Evolutionary conservation across 1,284 basidiomycete species (phyloP).

Genomic region (Cerrena zonata): DNA sequence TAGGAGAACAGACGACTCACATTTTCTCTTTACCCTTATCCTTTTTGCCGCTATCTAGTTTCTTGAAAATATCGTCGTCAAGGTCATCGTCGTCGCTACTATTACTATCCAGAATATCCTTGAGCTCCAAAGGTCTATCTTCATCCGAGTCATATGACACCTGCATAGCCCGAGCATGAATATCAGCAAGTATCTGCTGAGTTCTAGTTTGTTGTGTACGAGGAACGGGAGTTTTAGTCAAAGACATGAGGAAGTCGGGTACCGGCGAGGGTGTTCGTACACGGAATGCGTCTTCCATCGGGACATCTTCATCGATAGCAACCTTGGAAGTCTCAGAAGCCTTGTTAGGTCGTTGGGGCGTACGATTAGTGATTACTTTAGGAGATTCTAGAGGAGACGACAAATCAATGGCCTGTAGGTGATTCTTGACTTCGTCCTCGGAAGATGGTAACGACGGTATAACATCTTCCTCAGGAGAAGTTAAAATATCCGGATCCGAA

Average conservation of each 20-base stretch:
- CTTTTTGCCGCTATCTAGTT: too few species aligned
- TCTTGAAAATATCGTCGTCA: slow-evolving; percentile 1
- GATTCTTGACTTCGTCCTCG: background rate
- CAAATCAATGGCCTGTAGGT: background rate
- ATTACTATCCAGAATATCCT: slow-evolving; percentile 35
- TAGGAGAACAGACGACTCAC: background rate
- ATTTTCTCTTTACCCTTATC: slow-evolving; percentile 3
- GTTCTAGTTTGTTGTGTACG: slow-evolving; percentile 47
- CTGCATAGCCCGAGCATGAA: slow-evolving; percentile 41
- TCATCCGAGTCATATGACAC: slow-evolving; percentile 34
- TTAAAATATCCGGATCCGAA: background rate
- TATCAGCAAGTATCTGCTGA: slow-evolving; percentile 52
- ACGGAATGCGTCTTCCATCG: background rate
- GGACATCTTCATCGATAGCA: background rate
- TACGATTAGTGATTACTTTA: background rate
- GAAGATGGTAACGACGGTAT: background rate
- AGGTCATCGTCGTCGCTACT: slow-evolving; percentile 44
- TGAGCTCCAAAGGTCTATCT: slow-evolving; percentile 14
- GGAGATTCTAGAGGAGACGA: background rate
- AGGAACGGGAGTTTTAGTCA: slow-evolving; percentile 32
- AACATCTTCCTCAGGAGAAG: background rate
- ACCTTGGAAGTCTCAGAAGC: too few species aligned
- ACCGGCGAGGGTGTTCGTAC: background rate
- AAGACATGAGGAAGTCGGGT: background rate
- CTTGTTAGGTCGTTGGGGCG: too few species aligned